Conservation (phyloP, 768 basidiomycete species). For the Termitomyces sp. region DNA sequence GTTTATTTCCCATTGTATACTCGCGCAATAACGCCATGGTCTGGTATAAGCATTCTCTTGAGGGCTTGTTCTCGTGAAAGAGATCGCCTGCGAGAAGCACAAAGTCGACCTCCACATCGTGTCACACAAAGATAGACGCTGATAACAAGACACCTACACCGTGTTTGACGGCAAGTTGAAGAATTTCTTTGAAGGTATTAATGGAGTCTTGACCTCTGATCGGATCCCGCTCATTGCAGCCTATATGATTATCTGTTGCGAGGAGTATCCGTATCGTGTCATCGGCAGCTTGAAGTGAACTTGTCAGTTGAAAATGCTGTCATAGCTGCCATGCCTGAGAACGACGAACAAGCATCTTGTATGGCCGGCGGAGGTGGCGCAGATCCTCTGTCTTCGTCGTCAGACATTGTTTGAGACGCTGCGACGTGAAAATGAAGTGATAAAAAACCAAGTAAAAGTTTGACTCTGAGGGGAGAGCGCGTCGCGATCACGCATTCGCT, state of each 20-base stretch:
- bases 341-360: constrained; percentile 41
- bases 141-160: constrained; percentile 51
- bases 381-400: constrained; percentile 25
- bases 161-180: constrained; percentile 86
- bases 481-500: constrained; percentile 12
- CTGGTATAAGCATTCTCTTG: constrained; percentile 85
- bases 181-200: constrained; percentile 91
- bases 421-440: not conserved
- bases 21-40: constrained; percentile 88
- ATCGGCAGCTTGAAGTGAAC: constrained; percentile 43
- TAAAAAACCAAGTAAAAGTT: not conserved
- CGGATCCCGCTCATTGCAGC: constrained; percentile 92
- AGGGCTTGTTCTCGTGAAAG: constrained; percentile 97
- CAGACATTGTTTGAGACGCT: constrained; percentile 19
- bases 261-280: constrained; percentile 82
- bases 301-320: constrained; percentile 11
- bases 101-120: constrained; percentile 77
- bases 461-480: not conserved
- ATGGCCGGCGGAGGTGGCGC: constrained; percentile 32
- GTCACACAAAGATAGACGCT: constrained; percentile 9
- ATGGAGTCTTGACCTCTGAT: constrained; percentile 93
- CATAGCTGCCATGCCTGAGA: constrained; percentile 2
- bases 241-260: constrained; percentile 96
- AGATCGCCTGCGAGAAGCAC: constrained; percentile 93
- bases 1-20: constrained; percentile 84